A percentile compares a stretch with the other conserved stretches of the same genome.
Evolutionary conservation across 2,329 filamentous ascomycete genomes (phyloP).

Genomic region (Simplicillium aogashimaense): DNA sequence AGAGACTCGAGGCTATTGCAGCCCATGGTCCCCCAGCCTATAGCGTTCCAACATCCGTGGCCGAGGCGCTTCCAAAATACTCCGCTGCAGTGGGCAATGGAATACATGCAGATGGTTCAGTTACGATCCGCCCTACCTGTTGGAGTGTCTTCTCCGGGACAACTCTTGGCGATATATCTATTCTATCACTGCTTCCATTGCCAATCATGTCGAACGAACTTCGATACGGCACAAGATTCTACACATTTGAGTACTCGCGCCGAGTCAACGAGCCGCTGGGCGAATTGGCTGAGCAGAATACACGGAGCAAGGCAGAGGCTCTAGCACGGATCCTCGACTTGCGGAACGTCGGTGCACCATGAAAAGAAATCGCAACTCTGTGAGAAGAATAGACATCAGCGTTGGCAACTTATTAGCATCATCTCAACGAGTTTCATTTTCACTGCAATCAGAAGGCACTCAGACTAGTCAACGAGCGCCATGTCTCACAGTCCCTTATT

Average conservation of each 20-base stretch:
- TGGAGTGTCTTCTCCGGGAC: slow-evolving; percentile 10
- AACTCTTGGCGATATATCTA: slow-evolving; percentile 7
- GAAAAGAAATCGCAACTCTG: too few relatives aligned
- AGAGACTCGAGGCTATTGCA: slow-evolving; percentile 4
- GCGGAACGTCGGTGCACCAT: too few relatives aligned
- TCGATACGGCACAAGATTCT: slow-evolving; percentile 6
- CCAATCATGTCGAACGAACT: slow-evolving; percentile 8
- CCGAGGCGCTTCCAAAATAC: slow-evolving; percentile 8
- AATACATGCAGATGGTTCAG: slow-evolving; percentile 16
- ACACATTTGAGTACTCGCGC: slow-evolving; percentile 6
- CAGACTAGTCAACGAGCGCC: too few relatives aligned
- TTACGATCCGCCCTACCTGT: slow-evolving; percentile 7
- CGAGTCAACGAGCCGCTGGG: slow-evolving; percentile 3
- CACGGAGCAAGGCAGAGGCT: slow-evolving; percentile 2
- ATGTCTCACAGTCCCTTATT: too few relatives aligned
- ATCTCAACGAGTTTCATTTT: neutral
- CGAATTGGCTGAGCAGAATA: slow-evolving; percentile 2
- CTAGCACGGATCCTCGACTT: slow-evolving; percentile 6
- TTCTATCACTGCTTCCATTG: slow-evolving; percentile 8
- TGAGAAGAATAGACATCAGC: slow-evolving; percentile 1
- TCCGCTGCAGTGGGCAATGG: slow-evolving; percentile 12
- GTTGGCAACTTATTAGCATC: neutral
- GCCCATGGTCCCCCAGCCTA: slow-evolving; percentile 7
- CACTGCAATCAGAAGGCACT: neutral
- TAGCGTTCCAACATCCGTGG: slow-evolving; percentile 3